Evolutionary conservation across 495 filamentous ascomycete species (phyloP), one percentile per base, ranked within the genome.

Genomic region (Neurospora africana): DNA sequence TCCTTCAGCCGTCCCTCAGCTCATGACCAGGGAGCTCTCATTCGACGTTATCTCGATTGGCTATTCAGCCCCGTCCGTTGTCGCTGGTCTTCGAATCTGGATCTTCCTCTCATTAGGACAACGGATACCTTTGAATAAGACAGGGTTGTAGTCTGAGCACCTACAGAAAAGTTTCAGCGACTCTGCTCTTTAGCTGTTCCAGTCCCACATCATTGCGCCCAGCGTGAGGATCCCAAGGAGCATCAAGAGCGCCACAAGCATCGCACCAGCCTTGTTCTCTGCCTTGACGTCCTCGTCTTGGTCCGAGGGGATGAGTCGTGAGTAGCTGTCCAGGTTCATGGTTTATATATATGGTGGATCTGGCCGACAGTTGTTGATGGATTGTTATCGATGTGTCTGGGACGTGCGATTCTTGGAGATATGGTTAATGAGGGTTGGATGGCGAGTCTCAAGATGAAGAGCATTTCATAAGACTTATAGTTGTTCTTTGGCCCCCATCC

Each of bases 311-410:
- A 76, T 79, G 23, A 79, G 72, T 23, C 74, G 41, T 11, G 61
- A 71, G 76, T 76, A 78, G 71, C 76, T 78, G 72, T 78, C 71
- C 41, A 76, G 73, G 73, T 79, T 78, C 76, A 79, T 79, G 69
- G 70, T 73, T 70, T 44, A 27, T 35, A 5, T 17, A 27, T 47
- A 21, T 53, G 6, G 15, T 17, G 15, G 27, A 65, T 5, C 2
- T 7, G 21, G 47, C 11, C 11, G 5, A 27, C 1, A 27, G 21
- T 27, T 27, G 53, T 65, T 65, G 27, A 30, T 53, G 21, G 9
- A 23, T 53, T 21, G n/a, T 21, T 53, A 53, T 23, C n/a, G 21
- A 53, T 23, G 44, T 53, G n/a, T 13, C n/a, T 5, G n/a, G 8
- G n/a, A 47, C 8, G 40, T 41, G 40, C 15, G 43, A 47, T 47